Conservation (phyloP, 768 basidiomycete genomes). For the Pleurotus cornucopiae region DNA sequence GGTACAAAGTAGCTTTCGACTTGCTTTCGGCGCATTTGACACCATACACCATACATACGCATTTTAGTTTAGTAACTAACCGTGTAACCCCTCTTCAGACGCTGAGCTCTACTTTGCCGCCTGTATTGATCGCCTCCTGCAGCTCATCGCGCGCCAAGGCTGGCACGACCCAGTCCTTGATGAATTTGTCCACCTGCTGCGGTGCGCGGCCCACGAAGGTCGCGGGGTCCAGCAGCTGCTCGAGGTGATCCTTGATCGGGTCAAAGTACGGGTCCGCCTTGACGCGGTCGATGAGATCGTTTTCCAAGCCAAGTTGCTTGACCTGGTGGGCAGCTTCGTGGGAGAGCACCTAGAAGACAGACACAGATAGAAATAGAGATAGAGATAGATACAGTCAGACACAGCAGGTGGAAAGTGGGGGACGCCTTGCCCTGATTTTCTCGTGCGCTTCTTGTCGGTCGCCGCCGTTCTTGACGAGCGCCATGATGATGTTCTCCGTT, state of each 20-base stretch:
- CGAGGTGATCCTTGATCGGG: conserved; percentile 78
- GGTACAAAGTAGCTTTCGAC: no score
- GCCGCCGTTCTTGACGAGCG: conserved; percentile 90
- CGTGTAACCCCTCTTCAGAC: conserved; percentile 30
- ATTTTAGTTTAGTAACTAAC: no score
- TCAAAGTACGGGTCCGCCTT: conserved; percentile 82
- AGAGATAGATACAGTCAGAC: not conserved
- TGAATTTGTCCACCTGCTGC: conserved; percentile 88
- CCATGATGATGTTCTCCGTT: conserved; percentile 99
- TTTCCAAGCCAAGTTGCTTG: conserved; percentile 90
- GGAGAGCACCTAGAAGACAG: conserved; percentile 63
- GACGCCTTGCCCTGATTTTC: conserved; percentile 68
- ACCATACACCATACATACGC: no score
- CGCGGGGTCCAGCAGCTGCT: conserved; percentile 73
- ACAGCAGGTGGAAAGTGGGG: not conserved
- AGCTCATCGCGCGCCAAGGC: conserved; percentile 61
- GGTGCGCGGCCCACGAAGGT: conserved; percentile 94
- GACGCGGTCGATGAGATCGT: conserved; percentile 91
- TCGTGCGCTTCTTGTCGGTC: conserved; percentile 98
- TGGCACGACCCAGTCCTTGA: conserved; percentile 85
- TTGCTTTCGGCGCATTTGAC: no score
- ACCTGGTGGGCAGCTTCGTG: conserved; percentile 95
- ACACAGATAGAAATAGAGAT: no score
- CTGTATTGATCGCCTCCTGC: conserved; percentile 44
- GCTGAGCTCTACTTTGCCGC: conserved; percentile 60